These are phyloP conservation scores for Encephalitozoon cuniculi DNA, from an alignment of 371 early-diverging fungal genomes.

Conservation along the genomic window DNA sequence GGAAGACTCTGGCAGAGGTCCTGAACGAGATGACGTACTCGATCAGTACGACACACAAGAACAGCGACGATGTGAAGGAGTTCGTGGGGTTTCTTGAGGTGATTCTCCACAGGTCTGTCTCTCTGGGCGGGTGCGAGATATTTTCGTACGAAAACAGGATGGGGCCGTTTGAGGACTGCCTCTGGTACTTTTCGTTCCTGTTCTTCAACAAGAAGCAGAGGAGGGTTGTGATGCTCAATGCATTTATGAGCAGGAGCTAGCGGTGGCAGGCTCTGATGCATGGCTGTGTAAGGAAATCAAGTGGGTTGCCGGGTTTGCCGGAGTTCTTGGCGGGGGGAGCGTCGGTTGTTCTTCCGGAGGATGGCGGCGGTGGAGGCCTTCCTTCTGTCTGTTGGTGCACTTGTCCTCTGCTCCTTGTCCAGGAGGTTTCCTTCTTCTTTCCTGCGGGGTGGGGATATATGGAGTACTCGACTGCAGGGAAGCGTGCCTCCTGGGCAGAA, in stretches of 20 bases:
- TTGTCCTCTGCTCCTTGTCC: no score
- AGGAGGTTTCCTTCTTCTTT: no score
- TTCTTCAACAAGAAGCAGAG: conserved; percentile 29
- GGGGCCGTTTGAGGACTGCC: not conserved
- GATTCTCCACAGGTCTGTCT: conserved; percentile 19
- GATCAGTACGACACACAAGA: conserved; percentile 2
- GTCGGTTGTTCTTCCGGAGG: no score
- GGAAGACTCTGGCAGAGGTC: not conserved
- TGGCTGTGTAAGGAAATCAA: no score
- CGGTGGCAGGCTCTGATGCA: no score
- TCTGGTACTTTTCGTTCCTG: conserved; percentile 3
- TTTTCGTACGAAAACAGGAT: conserved; percentile 2
- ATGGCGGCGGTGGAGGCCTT: no score
- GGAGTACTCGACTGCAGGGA: no score
- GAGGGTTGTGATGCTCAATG: conserved; percentile 34
- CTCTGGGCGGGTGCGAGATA: conserved; percentile 7
- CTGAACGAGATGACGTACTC: conserved; percentile 16
- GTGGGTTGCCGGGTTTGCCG: no score
- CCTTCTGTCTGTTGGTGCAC: no score
- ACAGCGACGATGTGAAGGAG: conserved; percentile 10
- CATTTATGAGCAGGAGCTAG: not conserved
- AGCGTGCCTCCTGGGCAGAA: no score
- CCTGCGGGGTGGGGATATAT: no score
- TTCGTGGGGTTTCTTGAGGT: conserved; percentile 9
- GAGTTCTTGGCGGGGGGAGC: no score